Conservation (phyloP, 2,329 filamentous ascomycete genomes). For the Exophiala sp. region DNA sequence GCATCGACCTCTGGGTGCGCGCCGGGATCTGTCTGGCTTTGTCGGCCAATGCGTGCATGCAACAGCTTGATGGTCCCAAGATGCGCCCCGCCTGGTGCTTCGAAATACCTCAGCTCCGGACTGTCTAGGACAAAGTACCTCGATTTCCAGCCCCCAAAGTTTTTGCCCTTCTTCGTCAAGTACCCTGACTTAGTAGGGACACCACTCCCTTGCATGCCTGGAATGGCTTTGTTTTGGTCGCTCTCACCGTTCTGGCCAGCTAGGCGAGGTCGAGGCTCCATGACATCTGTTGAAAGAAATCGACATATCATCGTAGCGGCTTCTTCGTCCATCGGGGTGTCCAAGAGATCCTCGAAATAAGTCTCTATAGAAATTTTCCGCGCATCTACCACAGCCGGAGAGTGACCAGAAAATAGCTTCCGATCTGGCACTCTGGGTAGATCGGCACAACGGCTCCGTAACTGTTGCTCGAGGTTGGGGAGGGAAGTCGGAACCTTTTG, state of each 20-base stretch:
- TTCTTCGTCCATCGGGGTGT: conserved; percentile 70
- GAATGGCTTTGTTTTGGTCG: conserved; percentile 30
- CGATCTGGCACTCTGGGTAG: conserved; percentile 74
- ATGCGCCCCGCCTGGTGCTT: conserved; percentile 82
- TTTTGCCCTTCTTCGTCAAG: conserved; percentile 93
- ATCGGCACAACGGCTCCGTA: conserved; percentile 69
- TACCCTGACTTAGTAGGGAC: conserved; percentile 78
- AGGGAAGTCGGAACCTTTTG: conserved; percentile 86
- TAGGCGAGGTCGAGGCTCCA: conserved; percentile 43
- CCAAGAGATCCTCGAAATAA: conserved; percentile 79
- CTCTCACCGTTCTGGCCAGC: conserved; percentile 20
- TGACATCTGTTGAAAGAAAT: conserved; percentile 68
- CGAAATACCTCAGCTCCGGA: conserved; percentile 77
- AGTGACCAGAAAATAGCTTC: conserved; percentile 81
- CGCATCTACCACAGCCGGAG: conserved; percentile 87
- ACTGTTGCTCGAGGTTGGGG: conserved; percentile 69
- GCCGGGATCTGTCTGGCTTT: conserved; percentile 40
- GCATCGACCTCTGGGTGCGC: conserved; percentile 58
- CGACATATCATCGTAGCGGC: conserved; percentile 77
- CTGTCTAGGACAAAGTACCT: conserved; percentile 65
- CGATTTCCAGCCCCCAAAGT: conserved; percentile 98
- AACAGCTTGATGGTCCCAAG: conserved; percentile 88
- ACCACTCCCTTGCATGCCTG: conserved; percentile 49
- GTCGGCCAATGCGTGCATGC: conserved; percentile 89
- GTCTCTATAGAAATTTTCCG: conserved; percentile 71